Base-by-base conservation (phyloP, 2,329 filamentous ascomycete species). In the Ilyonectria sp. region DNA sequence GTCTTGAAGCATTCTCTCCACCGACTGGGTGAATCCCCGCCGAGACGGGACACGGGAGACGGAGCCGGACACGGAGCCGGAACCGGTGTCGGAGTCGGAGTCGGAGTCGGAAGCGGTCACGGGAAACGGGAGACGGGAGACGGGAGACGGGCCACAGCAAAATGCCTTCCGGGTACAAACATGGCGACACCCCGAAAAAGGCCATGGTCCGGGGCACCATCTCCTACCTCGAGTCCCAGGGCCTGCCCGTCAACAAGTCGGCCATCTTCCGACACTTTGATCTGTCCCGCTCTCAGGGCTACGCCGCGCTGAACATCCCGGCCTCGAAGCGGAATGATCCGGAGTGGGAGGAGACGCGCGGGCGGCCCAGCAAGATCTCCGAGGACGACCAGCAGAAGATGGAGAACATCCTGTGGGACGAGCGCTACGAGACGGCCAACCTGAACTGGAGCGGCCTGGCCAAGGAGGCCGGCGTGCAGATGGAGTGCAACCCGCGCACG, bases 191-290 rank as follows among this genome's bases (percentile, higher is more conserved):
- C 50, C 75, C 77, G 13, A 80, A 80, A 70, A 80, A 80, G 75
- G 80, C 79, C 63, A 79, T 82, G 78, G 80, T 81, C 40, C 76
- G 80, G 11, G 80, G 80, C 9, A 81, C 79, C 54, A 81, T 82
- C 69, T 81, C 80, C 4, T 82, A 81, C 70, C 79, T 82, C 17
- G 80, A 82, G 69, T 77, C 79, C 2, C 77, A 81, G 37, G 79
- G 79, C 62, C 73, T 81, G 19, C 78, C 78, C 2, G 79, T 82
- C 59, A 82, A 82, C 75, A 81, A 82, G 71, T 78, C 78, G 35
- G 79, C 80, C 73, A 81, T 82, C 66, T 82, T 82, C 67, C 75
- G 79, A 35, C 80, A 82, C 69, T 82, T 82, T 72, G 78, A 78
- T 21, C 74, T 82, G 15, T 80, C 80, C 33, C 79, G 79, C 0